Base-by-base conservation (phyloP, 495 filamentous ascomycete genomes). In the Penicillium mononematosum region DNA sequence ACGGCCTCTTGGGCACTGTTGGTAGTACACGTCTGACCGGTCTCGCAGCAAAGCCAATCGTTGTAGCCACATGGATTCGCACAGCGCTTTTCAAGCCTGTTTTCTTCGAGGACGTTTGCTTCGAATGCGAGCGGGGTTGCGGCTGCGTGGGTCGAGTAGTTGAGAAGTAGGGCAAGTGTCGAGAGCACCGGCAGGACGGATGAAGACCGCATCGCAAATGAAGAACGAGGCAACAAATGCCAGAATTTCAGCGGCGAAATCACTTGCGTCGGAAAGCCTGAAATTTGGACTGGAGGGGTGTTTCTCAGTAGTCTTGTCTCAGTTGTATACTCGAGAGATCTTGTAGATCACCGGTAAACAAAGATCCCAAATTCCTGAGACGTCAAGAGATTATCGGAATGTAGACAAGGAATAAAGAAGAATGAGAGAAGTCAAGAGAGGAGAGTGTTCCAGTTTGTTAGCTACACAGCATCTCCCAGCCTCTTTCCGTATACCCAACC, bases 61-160 rank as follows among this genome's bases (percentile, higher is more conserved):
- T 82, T 72, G 56, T 74, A 85, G 45, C 91, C 91, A 68, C 91
- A 96, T 42, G 78, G 78, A 43, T 83, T 83, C 2, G 73, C 72
- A 70, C 90, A 92, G 39, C 75, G 72, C 59, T 78, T 74, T 58
- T 79, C 74, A 24, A 76, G 64, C 0, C 19, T 38, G 24, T 29
- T 52, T 12, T 79, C 74, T 16, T 79, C 74, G 34, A 75, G 63
- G 1, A 19, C 38, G 20, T 36, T 54, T n/a, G 58, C 61, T 24
- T 68, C 63, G 10, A 60, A n/a, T 19, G 63, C 55, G 41, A 60
- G 63, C 62, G 66, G 81, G 63, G 64, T 75, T 67, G 73, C 74
- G 67, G 66, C 67, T 43, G 67, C 63, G 58, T 61, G 64, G 60
- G 59, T 55, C 41, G 54, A 41, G 39, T 56, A 50, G 46, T 55